Conservation (phyloP, 2,329 filamentous ascomycete species). For the Talaromyces sp. region DNA sequence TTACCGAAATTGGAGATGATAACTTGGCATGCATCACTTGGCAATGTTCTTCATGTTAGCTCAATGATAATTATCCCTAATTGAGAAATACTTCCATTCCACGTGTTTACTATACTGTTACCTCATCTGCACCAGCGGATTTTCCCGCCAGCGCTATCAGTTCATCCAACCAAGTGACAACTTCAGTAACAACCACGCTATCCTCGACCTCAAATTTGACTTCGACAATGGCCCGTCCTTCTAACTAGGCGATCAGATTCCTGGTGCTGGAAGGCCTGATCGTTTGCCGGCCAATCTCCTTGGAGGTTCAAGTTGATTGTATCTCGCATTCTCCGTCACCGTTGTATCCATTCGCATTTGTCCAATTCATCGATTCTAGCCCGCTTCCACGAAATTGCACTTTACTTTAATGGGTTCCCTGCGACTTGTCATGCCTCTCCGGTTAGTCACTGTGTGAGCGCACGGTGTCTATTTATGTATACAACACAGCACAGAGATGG, state of each 20-base stretch:
- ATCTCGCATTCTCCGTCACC: slow-evolving; percentile 12
- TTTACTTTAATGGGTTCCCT: not conserved
- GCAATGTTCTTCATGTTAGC: not conserved
- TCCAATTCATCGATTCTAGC: slow-evolving; percentile 21
- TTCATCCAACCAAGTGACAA: not conserved
- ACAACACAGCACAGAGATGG: not conserved
- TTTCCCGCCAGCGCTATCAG: slow-evolving; percentile 8
- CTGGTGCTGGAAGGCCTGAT: no score
- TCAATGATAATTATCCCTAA: not conserved
- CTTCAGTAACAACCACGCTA: no score
- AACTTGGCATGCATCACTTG: not conserved
- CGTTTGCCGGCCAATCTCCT: no score
- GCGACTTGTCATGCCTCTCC: not conserved
- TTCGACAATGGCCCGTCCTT: no score
- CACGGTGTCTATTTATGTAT: not conserved
- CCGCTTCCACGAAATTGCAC: not conserved
- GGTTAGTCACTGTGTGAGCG: not conserved
- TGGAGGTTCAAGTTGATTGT: no score
- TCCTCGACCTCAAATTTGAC: no score
- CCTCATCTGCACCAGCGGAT: not conserved
- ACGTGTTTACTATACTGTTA: not conserved
- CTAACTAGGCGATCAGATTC: no score
- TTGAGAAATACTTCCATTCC: not conserved
- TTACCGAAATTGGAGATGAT: no score
- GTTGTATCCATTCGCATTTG: slow-evolving; percentile 24